phyloP scores from a whole-genome alignment of 164 flowering plant genomes.

The Dillenia turbinata region DNA sequence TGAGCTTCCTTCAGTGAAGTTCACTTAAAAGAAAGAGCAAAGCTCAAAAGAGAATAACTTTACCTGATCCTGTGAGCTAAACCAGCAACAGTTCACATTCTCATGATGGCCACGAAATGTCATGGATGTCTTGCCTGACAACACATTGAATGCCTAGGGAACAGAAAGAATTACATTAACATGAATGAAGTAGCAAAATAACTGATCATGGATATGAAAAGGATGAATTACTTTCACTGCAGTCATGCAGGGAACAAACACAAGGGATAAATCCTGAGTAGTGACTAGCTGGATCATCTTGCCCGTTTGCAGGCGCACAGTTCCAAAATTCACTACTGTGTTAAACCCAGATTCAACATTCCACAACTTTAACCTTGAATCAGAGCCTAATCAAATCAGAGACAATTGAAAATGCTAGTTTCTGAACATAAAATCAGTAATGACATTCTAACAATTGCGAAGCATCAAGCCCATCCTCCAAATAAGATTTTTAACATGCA shows the following conservation, averaged over 20 bases:
- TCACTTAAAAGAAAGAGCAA: not conserved
- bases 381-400: constrained; percentile 53
- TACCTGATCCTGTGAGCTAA: constrained; percentile 82
- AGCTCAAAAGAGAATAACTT: not conserved
- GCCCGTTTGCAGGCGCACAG: constrained; percentile 6
- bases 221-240: constrained; percentile 55
- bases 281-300: constrained; percentile 72
- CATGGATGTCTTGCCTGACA: constrained; percentile 70
- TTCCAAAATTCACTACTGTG: constrained; percentile 65
- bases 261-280: constrained; percentile 59
- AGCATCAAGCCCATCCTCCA: too few species aligned
- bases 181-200: not conserved
- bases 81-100: constrained; percentile 85
- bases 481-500: too few species aligned
- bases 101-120: constrained; percentile 89
- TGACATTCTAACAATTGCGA: too few species aligned
- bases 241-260: constrained; percentile 93
- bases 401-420: too few species aligned
- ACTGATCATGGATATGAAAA: not conserved
- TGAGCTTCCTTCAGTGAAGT: too few species aligned
- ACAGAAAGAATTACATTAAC: not conserved
- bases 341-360: constrained; percentile 88
- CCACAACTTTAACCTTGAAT: constrained; percentile 90
- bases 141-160: constrained; percentile 73
- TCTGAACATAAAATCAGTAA: too few species aligned